Evolutionary conservation across 805 yeast genomes (phyloP).

Genomic region (Metschnikowia kunwiensis): DNA sequence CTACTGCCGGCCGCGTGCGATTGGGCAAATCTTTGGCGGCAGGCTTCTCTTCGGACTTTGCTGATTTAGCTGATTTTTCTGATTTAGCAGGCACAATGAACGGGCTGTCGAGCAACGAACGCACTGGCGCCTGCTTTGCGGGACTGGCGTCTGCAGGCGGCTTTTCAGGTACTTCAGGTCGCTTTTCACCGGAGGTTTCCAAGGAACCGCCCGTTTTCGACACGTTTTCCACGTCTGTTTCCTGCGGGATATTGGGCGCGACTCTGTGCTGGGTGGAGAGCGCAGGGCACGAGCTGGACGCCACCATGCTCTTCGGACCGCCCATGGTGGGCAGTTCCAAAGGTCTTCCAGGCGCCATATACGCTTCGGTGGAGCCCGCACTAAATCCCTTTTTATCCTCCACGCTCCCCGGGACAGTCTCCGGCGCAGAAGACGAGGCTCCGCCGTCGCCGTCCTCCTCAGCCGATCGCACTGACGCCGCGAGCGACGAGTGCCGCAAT

Average conservation of each 20-base stretch:
- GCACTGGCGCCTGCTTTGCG: slow-evolving; percentile 7
- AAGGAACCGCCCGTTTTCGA: not conserved
- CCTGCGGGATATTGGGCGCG: slow-evolving; percentile 1
- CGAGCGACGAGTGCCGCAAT: slow-evolving; percentile 13
- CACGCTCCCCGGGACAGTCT: not conserved
- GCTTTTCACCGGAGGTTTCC: not conserved
- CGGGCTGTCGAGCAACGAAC: slow-evolving; percentile 13
- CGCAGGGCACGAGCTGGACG: slow-evolving; percentile 8
- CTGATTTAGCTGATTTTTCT: too few species aligned
- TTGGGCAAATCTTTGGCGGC: too few species aligned
- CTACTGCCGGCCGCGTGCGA: too few species aligned
- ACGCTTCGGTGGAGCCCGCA: not conserved
- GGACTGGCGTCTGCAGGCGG: not conserved
- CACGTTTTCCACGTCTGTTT: too few species aligned
- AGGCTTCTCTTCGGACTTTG: too few species aligned
- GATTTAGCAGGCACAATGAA: slow-evolving; percentile 3
- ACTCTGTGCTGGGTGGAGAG: slow-evolving; percentile 2
- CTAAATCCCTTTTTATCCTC: not conserved
- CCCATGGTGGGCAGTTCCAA: not conserved
- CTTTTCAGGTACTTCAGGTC: not conserved
- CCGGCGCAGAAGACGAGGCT: too few species aligned
- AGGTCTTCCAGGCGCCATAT: not conserved
- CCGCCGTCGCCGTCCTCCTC: not conserved
- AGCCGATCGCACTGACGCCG: slow-evolving; percentile 3
- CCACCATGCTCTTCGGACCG: slow-evolving; percentile 3